Conservation (phyloP, 2,329 filamentous ascomycete genomes). For the Colletotrichum caudatum region DNA sequence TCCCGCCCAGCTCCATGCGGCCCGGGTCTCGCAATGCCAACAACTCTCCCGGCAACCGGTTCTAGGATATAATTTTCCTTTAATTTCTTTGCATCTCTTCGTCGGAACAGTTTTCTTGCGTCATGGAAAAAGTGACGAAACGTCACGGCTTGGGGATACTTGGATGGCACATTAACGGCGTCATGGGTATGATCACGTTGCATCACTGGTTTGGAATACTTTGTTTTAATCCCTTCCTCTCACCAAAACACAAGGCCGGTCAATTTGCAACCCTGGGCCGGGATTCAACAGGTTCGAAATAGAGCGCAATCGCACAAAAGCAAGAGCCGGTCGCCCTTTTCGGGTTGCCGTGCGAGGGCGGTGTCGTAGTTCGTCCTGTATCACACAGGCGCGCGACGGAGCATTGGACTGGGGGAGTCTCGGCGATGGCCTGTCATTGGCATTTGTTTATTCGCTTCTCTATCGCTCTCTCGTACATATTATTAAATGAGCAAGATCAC, state of each 20-base stretch:
- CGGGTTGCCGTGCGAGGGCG: slow-evolving; percentile 19
- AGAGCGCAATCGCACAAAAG: slow-evolving; percentile 11
- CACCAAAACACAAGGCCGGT: not conserved
- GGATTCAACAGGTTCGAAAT: slow-evolving; percentile 18
- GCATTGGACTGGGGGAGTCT: slow-evolving; percentile 42
- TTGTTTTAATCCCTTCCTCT: slow-evolving; percentile 29
- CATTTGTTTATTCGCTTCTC: slow-evolving; percentile 32
- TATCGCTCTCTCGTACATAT: slow-evolving; percentile 41
- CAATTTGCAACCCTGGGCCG: not conserved
- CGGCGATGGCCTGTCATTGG: slow-evolving; percentile 11
- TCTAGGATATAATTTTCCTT: slow-evolving; percentile 1
- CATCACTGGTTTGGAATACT: slow-evolving; percentile 32
- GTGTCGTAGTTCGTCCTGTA: slow-evolving; percentile 24
- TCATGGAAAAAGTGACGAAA: slow-evolving; percentile 33
- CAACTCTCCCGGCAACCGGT: slow-evolving; percentile 24
- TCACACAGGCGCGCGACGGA: slow-evolving; percentile 15
- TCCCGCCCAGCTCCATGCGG: slow-evolving; percentile 60
- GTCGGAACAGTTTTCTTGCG: slow-evolving; percentile 7
- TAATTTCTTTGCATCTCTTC: slow-evolving; percentile 2
- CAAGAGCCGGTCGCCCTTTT: slow-evolving; percentile 12
- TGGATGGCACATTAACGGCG: slow-evolving; percentile 33
- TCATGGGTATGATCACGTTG: slow-evolving; percentile 32
- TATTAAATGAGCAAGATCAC: slow-evolving; percentile 27
- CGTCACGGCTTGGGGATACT: slow-evolving; percentile 27
- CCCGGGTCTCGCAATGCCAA: slow-evolving; percentile 38